These are phyloP conservation scores for Fraxinus greggii DNA, from an alignment of 305 asterid genomes.

Conservation along the genomic window DNA sequence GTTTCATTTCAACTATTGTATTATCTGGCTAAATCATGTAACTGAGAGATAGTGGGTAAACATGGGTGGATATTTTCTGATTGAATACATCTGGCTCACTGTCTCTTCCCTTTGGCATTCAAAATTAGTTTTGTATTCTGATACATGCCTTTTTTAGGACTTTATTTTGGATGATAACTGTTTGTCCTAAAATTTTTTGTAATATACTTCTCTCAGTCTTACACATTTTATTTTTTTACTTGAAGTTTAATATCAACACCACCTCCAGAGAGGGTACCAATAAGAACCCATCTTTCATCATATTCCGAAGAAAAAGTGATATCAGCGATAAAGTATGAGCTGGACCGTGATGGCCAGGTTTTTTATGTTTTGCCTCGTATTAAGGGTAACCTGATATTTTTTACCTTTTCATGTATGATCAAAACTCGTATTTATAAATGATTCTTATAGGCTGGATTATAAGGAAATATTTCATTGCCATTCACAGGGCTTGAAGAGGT, in stretches of 20 bases:
- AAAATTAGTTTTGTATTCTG: slow-evolving; percentile 17
- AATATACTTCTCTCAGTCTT: neutral
- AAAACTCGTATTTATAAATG: slow-evolving; percentile 12
- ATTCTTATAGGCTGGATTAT: slow-evolving; percentile 23
- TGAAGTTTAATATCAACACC: slow-evolving; percentile 90
- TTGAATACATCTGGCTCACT: slow-evolving; percentile 4
- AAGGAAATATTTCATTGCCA: slow-evolving; percentile 24
- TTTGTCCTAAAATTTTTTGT: slow-evolving; percentile 12
- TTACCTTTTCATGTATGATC: slow-evolving; percentile 19
- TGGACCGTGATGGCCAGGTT: slow-evolving; percentile 91
- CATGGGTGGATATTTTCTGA: slow-evolving; percentile 13
- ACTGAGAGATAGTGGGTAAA: neutral
- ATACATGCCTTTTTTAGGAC: slow-evolving; percentile 14
- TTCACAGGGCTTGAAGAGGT: slow-evolving; percentile 88
- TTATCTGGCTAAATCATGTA: slow-evolving; percentile 15
- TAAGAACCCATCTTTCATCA: slow-evolving; percentile 84
- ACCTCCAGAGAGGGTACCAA: slow-evolving; percentile 98
- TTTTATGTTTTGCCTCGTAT: slow-evolving; percentile 96
- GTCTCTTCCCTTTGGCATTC: slow-evolving; percentile 18
- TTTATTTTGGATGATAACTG: slow-evolving; percentile 13
- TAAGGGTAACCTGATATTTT: slow-evolving; percentile 52
- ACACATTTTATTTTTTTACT: slow-evolving; percentile 27
- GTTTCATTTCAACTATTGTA: neutral
- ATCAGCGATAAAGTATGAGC: slow-evolving; percentile 80
- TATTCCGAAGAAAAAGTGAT: slow-evolving; percentile 64